phyloP scores from a whole-genome alignment of 441 rosid species.

The Bruguiera hainesii region DNA sequence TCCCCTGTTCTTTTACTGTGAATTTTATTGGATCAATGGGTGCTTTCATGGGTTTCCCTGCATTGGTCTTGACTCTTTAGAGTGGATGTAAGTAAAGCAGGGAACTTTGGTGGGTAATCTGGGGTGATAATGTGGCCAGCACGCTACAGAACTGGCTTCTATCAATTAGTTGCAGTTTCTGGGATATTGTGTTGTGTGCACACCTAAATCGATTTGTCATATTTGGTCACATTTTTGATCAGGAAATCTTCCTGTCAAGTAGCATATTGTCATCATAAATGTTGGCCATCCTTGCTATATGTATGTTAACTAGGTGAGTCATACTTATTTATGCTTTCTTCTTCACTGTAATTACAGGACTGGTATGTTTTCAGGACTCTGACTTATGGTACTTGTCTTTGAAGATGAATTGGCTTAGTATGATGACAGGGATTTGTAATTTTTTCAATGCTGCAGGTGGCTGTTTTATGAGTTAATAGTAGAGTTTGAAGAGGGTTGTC shows the following conservation, averaged over 20 bases:
- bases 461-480: neutral
- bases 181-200: neutral
- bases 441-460: neutral
- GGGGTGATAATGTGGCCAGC: too few relatives aligned
- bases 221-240: too few relatives aligned
- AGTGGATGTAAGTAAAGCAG: neutral
- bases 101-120: neutral
- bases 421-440: neutral
- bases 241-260: too few relatives aligned
- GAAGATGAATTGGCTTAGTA: constrained; percentile 7
- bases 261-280: neutral
- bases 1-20: neutral
- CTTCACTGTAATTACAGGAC: neutral
- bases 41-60: neutral
- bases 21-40: neutral
- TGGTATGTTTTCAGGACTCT: neutral
- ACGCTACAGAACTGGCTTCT: too few relatives aligned
- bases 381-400: neutral
- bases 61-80: neutral
- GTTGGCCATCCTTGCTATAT: neutral
- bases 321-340: neutral
- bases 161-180: neutral
- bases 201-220: too few relatives aligned
- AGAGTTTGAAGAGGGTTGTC: neutral
- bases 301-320: too few relatives aligned